Conservation (phyloP, 306 rosid genomes). For the Medicago lupulina region DNA sequence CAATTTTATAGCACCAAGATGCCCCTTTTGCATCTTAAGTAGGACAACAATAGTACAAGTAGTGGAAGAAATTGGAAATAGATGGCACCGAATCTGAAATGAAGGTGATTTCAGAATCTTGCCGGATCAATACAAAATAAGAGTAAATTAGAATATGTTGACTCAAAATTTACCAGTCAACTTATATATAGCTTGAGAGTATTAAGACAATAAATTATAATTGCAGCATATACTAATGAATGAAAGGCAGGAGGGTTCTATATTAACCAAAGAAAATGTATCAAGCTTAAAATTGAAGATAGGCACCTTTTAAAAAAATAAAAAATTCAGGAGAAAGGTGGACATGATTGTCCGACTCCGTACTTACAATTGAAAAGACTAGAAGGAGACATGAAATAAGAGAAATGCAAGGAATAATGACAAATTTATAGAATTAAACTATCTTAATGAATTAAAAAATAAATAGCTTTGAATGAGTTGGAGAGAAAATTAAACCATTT, state of each 20-base stretch:
- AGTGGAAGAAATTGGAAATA: conserved; percentile 18
- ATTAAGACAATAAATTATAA: conserved; percentile 8
- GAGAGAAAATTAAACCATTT: conserved; percentile 1
- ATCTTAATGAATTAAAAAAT: background rate
- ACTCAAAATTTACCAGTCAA: conserved; percentile 7
- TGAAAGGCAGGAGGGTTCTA: conserved; percentile 3
- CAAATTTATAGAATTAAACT: conserved; percentile 22
- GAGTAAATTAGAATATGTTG: background rate
- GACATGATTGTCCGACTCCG: no score
- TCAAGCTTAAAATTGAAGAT: no score
- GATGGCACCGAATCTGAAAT: background rate
- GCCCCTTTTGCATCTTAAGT: background rate
- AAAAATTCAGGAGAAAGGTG: no score
- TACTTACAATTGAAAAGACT: no score
- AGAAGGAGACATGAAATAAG: no score
- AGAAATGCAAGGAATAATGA: background rate
- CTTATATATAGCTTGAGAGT: conserved; percentile 10
- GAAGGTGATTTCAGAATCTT: conserved; percentile 23
- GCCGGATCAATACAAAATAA: conserved; percentile 13
- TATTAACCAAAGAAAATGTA: conserved; percentile 21
- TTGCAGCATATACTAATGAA: conserved; percentile 9
- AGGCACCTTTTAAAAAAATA: no score
- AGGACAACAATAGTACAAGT: background rate
- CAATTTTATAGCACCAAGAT: background rate
- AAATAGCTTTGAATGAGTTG: no score